These are phyloP conservation scores for Rutstroemia sp. DNA, from an alignment of 2,329 filamentous ascomycete genomes.

Conservation along the genomic window DNA sequence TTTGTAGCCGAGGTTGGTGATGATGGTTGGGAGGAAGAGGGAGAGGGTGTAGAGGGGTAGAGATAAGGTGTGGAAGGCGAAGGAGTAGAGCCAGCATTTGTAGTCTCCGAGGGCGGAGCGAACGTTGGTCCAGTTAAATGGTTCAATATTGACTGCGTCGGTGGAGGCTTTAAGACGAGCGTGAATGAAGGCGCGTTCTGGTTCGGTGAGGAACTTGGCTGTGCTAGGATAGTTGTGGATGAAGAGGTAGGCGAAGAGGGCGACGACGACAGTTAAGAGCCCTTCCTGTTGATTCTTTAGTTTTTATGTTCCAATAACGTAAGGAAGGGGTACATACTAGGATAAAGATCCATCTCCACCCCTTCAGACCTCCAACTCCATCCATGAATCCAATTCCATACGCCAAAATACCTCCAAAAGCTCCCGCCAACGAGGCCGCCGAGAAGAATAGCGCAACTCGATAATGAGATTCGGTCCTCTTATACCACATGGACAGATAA, in stretches of 20 bases:
- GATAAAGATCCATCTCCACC: conserved; percentile 55
- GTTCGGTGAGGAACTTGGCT: conserved; percentile 48
- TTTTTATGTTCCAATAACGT: neutral
- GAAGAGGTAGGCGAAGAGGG: conserved; percentile 46
- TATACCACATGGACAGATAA: conserved; percentile 45
- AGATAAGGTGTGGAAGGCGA: conserved; percentile 66
- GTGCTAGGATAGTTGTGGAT: conserved; percentile 59
- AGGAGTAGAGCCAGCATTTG: conserved; percentile 66
- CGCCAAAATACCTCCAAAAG: conserved; percentile 49
- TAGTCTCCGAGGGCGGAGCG: conserved; percentile 55
- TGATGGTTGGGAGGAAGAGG: conserved; percentile 49
- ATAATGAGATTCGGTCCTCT: conserved; percentile 45
- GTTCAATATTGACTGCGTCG: conserved; percentile 61
- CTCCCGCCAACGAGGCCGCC: conserved; percentile 46
- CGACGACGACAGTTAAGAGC: conserved; percentile 45
- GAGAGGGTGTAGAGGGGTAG: conserved; percentile 52
- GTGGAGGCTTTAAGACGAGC: conserved; percentile 58
- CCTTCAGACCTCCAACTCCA: conserved; percentile 43
- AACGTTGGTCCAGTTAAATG: conserved; percentile 63
- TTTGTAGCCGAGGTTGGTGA: conserved; percentile 45
- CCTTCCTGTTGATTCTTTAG: conserved; percentile 37
- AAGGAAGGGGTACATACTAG: conserved; percentile 34
- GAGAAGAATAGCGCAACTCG: conserved; percentile 50
- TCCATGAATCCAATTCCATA: conserved; percentile 49
- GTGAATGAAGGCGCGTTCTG: conserved; percentile 35